These are phyloP conservation scores for Xanthoparmelia taractica DNA, from an alignment of 495 filamentous ascomycete species.

Conservation along the genomic window DNA sequence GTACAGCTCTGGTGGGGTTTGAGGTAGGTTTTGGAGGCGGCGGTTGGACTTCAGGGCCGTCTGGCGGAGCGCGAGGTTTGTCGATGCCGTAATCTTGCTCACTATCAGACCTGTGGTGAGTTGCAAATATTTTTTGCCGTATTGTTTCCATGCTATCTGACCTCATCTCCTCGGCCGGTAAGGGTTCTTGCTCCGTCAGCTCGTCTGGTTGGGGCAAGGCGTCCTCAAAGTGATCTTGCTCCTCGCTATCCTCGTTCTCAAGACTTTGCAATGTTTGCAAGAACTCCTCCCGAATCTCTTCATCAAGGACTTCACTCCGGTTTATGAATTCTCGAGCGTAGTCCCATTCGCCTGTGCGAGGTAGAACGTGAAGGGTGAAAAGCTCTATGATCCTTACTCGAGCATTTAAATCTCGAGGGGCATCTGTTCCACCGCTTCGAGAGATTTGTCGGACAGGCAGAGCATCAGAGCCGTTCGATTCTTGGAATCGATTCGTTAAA, in stretches of 20 bases:
- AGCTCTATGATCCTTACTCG: conserved; percentile 86
- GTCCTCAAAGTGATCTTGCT: conserved; percentile 56
- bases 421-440: conserved; percentile 55
- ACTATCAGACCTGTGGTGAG: conserved; percentile 43
- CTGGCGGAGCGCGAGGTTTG: conserved; percentile 19
- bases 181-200: conserved; percentile 25
- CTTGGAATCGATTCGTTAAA: conserved; percentile 49
- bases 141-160: conserved; percentile 18
- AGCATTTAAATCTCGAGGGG: conserved; percentile 65
- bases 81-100: conserved; percentile 52
- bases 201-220: conserved; percentile 50
- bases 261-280: conserved; percentile 56
- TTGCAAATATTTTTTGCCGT: conserved; percentile 37
- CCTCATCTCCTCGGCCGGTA: conserved; percentile 13
- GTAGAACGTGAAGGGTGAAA: conserved; percentile 86
- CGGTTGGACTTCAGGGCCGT: conserved; percentile 11
- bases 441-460: conserved; percentile 30
- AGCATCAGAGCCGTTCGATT: conserved; percentile 22
- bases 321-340: conserved; percentile 86
- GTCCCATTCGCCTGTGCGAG: conserved; percentile 87
- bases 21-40: conserved; percentile 3
- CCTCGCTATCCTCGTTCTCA: conserved; percentile 49
- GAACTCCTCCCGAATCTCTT: conserved; percentile 82
- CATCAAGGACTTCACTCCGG: conserved; percentile 75
- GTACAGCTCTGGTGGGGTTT: conserved; percentile 7